Evolutionary conservation across 192 early-diverging fungal species (phyloP), one percentile per base, ranked within the genome.

Genomic region (Backusella mclennaniae): DNA sequence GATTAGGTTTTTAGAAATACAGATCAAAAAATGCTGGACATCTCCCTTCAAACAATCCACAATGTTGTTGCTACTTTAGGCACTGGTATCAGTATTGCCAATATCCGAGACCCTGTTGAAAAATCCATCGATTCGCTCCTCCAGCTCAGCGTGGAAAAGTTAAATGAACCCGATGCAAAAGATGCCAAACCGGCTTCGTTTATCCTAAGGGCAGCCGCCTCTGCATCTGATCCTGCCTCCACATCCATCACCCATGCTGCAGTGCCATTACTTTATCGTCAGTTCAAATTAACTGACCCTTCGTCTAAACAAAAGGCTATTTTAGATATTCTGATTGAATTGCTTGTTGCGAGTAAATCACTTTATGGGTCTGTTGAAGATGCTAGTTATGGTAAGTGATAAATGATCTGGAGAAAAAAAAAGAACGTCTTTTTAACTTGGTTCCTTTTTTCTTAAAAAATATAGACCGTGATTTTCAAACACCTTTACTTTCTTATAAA

Each of bases 401-500:
- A 23, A 70, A 74, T 53, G 33, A 71, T 44, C 33, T 69, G 79
- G 8, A 26, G n/a, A n/a, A 26, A n/a, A 44, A 44, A 4, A 41
- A n/a, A 29, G 2, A 33, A 33, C 0, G 33, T 39, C 14, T 66
- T 70, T 7, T 35, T 52, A 35, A 23, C 17, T 46, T 46, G 49
- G n/a, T 38, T n/a, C 49, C 7, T 38, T 46, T 31, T 41, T 71
- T 14, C n/a, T n/a, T 33, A 3, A 33, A 33, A 33, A 49, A 21
- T 38, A 29, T 63, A 79, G 89, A 91, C 67, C 81, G 84, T 7
- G 89, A 91, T 73, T 85, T 90, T 76, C 79, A 85, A 38, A 91
- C 87, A 11, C 93, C 94, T 11, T 79, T 96, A 21, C 79, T 91
- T 6, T 66, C 88, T 0, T 94, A 88, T 78, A 96, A 97, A 80